Base-by-base conservation (phyloP, 345 rosid genomes). In the Eucalyptus brandiana region DNA sequence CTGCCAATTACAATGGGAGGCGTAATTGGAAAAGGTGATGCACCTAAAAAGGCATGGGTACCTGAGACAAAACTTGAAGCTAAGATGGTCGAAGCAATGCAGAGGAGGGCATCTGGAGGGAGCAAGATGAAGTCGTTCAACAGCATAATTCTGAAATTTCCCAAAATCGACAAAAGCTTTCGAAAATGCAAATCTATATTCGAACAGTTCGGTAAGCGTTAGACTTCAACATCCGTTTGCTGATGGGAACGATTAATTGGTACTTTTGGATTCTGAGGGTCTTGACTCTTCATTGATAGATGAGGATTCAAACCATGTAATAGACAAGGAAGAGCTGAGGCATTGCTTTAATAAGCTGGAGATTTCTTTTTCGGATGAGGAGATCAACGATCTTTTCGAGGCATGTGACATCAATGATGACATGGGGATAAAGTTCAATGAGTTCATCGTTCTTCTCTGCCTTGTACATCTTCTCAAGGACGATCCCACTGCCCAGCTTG, bases 401-500 rank as follows among this genome's bases (percentile, higher is more conserved):
- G 97, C 97, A 81, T 98, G 99, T 34, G 98, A 98, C 89, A 94
- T 97, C 19, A 95, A 96, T 50, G 94, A 95, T 49, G 96, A 97
- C 89, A 93, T 90, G 97, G 97, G 96, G 53, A 95, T 97, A 89
- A 92, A 94, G 69, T 97, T 97, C 95, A 95, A 95, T 44, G 99
- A 97, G 90, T 98, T 97, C 93, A 92, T 98, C 67, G 99, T 98
- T 56, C 97, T 97, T 88, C 97, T 98, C 69, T 96, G 99, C 90
- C 98, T 97, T 30, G 98, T 95, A 80, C 94, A 95, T 93, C 99
- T 98, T 91, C 94, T 98, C 81, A 95, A 97, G 92, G 96, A 93
- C 50, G 94, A 95, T 87, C 94, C 98, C 34, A 86, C 95, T 67
- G 94, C 94, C 86, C 91, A 91, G 85, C 92, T 89, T 42, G 91